A percentile compares a stretch with the other conserved stretches of the same genome.
Evolutionary conservation across 1,284 basidiomycete genomes (phyloP).

Genomic region (Irpex sp.): DNA sequence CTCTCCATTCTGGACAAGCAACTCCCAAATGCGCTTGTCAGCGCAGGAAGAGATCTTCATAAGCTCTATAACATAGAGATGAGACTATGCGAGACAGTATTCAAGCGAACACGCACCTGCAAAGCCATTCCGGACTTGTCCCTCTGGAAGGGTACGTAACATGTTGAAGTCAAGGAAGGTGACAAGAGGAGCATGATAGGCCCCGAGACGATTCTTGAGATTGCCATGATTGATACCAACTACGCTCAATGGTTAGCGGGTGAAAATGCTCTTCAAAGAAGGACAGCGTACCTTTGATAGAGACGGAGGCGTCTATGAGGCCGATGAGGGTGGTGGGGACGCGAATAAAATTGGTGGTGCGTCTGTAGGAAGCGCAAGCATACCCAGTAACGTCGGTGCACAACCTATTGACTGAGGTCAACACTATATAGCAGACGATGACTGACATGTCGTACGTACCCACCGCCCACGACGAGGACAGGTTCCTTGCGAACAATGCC

Average conservation of each 20-base stretch:
- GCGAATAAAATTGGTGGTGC: slow-evolving; percentile 20
- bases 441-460: slow-evolving; percentile 6
- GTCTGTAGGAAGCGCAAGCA: slow-evolving; percentile 20
- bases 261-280: neutral
- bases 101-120: slow-evolving; percentile 9
- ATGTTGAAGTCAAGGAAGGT: slow-evolving; percentile 22
- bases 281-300: slow-evolving; percentile 15
- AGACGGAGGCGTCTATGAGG: slow-evolving; percentile 20
- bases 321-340: slow-evolving; percentile 21
- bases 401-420: slow-evolving; percentile 4
- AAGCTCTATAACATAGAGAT: slow-evolving; percentile 10
- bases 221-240: slow-evolving; percentile 20
- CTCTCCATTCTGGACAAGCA: slow-evolving; percentile 17
- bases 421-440: neutral
- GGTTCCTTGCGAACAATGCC: slow-evolving; percentile 20
- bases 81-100: neutral
- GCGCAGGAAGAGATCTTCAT: slow-evolving; percentile 21
- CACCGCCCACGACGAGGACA: slow-evolving; percentile 19
- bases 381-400: slow-evolving; percentile 20
- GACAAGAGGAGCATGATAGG: slow-evolving; percentile 20
- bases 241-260: slow-evolving; percentile 7
- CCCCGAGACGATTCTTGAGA: slow-evolving; percentile 20
- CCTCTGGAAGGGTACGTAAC: slow-evolving; percentile 19
- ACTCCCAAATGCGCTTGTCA: slow-evolving; percentile 20
- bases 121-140: slow-evolving; percentile 20